Evolutionary conservation across 164 flowering plant genomes (phyloP), one percentile per base, ranked within the genome.

Genomic region (Umbilicus rupestris): DNA sequence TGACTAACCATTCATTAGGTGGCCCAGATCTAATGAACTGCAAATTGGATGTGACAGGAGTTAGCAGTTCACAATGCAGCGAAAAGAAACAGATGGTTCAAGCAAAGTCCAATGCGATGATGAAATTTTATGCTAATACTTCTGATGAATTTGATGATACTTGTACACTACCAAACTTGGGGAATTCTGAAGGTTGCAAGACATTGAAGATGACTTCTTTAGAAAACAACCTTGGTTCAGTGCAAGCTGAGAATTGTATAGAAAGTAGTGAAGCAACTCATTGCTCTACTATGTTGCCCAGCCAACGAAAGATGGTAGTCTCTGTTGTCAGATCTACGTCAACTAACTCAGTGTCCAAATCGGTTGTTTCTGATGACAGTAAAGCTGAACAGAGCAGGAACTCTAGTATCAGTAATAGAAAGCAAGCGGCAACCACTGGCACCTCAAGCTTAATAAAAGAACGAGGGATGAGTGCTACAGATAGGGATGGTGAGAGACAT

Each of bases 301-400:
- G 73, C 75, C 79, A 77, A 66, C 77, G 49, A 71, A 92, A 86
- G 72, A 68, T 70, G 37, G 75, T 68, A 46, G 70, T 63, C 29
- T 76, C 76, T 69, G 68, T 67, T 64, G 85, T 77, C 45, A 93
- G 80, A 70, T 78, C 86, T 24, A 59, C 60, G 31, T 63, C 85
- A 63, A 66, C 83, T 3, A 65, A 62, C 24, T 44, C 60, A n/a
- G 49, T 68, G 45, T 66, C 85, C 35, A 82, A 81, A 39, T 70
- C 81, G 45, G 74, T 80, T 52, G 59, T 67, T 59, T 68, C 76
- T 69, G 83, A 81, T 62, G 70, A 68, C 42, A 55, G 44, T 63
- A 81, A 69, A 63, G 17, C 69, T 57, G 70, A 74, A 62, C 70
- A 68, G 81, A 52, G 76, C 68, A 65, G 57, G 52, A 80, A 73